A percentile compares a stretch with the other conserved stretches of the same genome.
Conservation (phyloP, 495 filamentous ascomycete genomes). For the Hypoxylon fragiforme region DNA sequence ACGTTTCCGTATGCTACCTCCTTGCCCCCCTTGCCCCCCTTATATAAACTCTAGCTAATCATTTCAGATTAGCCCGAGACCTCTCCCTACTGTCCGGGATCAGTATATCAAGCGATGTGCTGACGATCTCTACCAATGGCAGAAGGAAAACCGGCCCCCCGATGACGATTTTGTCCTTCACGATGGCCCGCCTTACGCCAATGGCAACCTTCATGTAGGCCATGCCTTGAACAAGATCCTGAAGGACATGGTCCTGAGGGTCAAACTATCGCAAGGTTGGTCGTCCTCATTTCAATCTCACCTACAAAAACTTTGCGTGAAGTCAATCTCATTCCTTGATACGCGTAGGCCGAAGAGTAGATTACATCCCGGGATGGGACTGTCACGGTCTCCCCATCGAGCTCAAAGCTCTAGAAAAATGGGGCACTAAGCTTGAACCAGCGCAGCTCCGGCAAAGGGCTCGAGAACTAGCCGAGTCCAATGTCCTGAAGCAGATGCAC, state of each 20-base stretch:
- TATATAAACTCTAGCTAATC: slow-evolving; percentile 23
- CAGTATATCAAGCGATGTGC: slow-evolving; percentile 77
- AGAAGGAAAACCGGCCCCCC: slow-evolving; percentile 60
- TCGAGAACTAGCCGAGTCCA: slow-evolving; percentile 71
- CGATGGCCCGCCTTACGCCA: slow-evolving; percentile 97
- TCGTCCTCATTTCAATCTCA: neutral
- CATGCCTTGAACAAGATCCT: slow-evolving; percentile 97
- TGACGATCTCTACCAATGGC: slow-evolving; percentile 89
- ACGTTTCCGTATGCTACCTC: slow-evolving; percentile 49
- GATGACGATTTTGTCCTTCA: slow-evolving; percentile 76
- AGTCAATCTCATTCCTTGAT: slow-evolving; percentile 11
- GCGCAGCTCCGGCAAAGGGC: slow-evolving; percentile 69
- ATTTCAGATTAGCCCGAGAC: slow-evolving; percentile 44
- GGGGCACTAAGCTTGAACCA: slow-evolving; percentile 40
- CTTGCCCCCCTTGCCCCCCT: neutral
- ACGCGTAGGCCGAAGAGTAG: slow-evolving; percentile 60
- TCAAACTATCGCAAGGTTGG: slow-evolving; percentile 73
- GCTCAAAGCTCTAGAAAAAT: slow-evolving; percentile 81
- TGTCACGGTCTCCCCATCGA: slow-evolving; percentile 98
- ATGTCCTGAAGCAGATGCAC: slow-evolving; percentile 79
- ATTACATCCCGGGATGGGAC: slow-evolving; percentile 97
- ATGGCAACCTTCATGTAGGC: slow-evolving; percentile 91
- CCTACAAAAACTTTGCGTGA: neutral
- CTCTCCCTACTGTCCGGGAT: slow-evolving; percentile 48
- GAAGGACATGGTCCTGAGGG: slow-evolving; percentile 88